These are phyloP conservation scores for Wickerhamiella azymoides DNA, from an alignment of 805 yeast species.

Conservation along the genomic window DNA sequence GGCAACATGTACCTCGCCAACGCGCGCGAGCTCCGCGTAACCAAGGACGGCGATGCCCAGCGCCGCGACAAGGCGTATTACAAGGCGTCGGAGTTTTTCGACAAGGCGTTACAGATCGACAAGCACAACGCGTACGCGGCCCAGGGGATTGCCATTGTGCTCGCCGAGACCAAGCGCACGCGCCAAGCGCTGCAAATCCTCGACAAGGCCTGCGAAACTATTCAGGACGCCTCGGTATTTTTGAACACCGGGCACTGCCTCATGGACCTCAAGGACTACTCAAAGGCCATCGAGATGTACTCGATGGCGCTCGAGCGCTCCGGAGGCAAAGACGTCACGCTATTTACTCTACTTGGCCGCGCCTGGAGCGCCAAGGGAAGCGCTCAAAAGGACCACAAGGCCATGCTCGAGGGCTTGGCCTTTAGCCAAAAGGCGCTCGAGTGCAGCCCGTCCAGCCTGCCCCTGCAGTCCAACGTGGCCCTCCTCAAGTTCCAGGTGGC, in stretches of 20 bases:
- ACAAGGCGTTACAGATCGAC: slow-evolving; percentile 76
- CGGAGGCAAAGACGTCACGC: slow-evolving; percentile 46
- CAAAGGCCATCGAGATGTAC: slow-evolving; percentile 78
- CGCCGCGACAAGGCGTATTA: slow-evolving; percentile 61
- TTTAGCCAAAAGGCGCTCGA: slow-evolving; percentile 45
- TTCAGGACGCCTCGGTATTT: slow-evolving; percentile 70
- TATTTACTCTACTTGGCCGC: slow-evolving; percentile 62
- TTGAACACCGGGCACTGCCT: slow-evolving; percentile 81
- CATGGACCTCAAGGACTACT: slow-evolving; percentile 64
- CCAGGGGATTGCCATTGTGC: slow-evolving; percentile 88
- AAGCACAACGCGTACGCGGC: slow-evolving; percentile 87
- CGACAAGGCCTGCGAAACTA: slow-evolving; percentile 77
- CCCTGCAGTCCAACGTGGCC: slow-evolving; percentile 65
- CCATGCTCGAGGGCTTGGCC: slow-evolving; percentile 46
- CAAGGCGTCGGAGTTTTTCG: slow-evolving; percentile 84
- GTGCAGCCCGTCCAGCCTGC: slow-evolving; percentile 29
- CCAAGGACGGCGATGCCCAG: slow-evolving; percentile 35
- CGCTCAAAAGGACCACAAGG: slow-evolving; percentile 49
- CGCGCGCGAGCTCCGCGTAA: slow-evolving; percentile 58
- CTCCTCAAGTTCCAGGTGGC: slow-evolving; percentile 78
- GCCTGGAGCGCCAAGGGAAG: slow-evolving; percentile 78
- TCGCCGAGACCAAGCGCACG: slow-evolving; percentile 62
- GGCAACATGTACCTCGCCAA: slow-evolving; percentile 72
- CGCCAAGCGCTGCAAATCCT: slow-evolving; percentile 73
- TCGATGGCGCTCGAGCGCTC: slow-evolving; percentile 62